These are phyloP conservation scores for Curvularia hawaiiensis DNA, from an alignment of 2,329 filamentous ascomycete species.

Conservation along the genomic window DNA sequence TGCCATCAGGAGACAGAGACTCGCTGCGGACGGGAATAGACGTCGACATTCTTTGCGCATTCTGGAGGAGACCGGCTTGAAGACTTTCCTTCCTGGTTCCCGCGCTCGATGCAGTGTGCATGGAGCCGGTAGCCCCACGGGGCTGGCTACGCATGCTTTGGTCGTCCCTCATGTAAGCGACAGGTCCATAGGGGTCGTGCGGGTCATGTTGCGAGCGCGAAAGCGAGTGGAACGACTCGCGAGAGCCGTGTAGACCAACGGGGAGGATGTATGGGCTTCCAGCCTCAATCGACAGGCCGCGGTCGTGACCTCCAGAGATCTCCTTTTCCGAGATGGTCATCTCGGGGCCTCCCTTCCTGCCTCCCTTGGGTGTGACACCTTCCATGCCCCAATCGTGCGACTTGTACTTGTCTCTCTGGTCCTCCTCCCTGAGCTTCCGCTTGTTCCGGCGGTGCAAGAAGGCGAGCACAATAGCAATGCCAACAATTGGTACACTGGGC, in stretches of 20 bases:
- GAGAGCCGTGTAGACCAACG: conserved; percentile 75
- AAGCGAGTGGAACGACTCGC: conserved; percentile 85
- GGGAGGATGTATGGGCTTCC: conserved; percentile 93
- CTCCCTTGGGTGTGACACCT: conserved; percentile 45
- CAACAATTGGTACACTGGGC: conserved; percentile 73
- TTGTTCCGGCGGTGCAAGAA: conserved; percentile 81
- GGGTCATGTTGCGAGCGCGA: conserved; percentile 74
- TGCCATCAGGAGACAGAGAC: conserved; percentile 43
- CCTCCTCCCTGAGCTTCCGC: conserved; percentile 74
- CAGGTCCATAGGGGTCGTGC: conserved; percentile 83
- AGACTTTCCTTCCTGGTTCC: conserved; percentile 54
- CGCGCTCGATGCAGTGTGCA: conserved; percentile 58
- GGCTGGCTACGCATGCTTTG: conserved; percentile 42
- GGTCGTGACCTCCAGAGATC: conserved; percentile 42
- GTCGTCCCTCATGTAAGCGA: conserved; percentile 60
- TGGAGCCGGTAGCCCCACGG: conserved; percentile 50
- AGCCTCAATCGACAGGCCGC: conserved; percentile 66
- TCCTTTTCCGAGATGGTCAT: conserved; percentile 64
- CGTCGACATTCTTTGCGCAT: conserved; percentile 64
- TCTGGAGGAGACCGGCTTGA: conserved; percentile 57
- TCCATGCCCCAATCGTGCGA: conserved; percentile 92
- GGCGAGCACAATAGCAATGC: conserved; percentile 69
- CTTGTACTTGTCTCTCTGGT: conserved; percentile 83
- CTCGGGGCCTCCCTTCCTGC: conserved; percentile 50
- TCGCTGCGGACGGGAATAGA: conserved; percentile 54